Evolutionary conservation across 345 rosid genomes (phyloP).

Genomic region (Populus davidiana): DNA sequence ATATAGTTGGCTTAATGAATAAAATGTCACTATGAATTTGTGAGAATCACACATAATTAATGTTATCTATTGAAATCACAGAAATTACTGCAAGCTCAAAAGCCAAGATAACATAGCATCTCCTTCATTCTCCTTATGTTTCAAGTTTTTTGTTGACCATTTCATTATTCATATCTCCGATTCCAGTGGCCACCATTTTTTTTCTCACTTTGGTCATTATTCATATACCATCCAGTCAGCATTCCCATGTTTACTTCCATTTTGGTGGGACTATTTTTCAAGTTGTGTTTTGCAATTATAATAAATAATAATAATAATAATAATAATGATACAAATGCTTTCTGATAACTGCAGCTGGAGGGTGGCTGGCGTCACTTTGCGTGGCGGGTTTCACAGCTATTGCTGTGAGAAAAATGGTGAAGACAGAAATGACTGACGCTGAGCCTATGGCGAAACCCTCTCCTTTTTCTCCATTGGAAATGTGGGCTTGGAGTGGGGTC

Average conservation of each 20-base stretch:
- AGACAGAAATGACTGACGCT: slow-evolving; percentile 80
- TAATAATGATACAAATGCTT: background rate
- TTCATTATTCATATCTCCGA: too few relatives aligned
- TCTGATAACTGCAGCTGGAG: slow-evolving; percentile 54
- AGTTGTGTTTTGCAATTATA: too few relatives aligned
- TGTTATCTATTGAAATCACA: too few relatives aligned
- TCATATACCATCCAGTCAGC: too few relatives aligned
- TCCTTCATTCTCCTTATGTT: too few relatives aligned
- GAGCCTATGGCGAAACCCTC: slow-evolving; percentile 93
- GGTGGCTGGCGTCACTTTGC: slow-evolving; percentile 92
- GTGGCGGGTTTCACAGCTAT: slow-evolving; percentile 90
- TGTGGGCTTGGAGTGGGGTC: slow-evolving; percentile 76
- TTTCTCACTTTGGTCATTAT: too few relatives aligned
- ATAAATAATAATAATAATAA: background rate
- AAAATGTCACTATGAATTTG: background rate
- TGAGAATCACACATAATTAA: background rate
- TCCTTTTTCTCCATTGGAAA: slow-evolving; percentile 64
- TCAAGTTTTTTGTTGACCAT: too few relatives aligned
- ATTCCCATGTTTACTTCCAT: too few relatives aligned
- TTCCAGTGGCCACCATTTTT: too few relatives aligned
- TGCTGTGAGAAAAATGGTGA: slow-evolving; percentile 72
- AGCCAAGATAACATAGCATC: too few relatives aligned
- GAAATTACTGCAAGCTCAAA: too few relatives aligned
- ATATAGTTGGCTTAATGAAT: background rate
- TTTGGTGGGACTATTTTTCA: too few relatives aligned